Conservation (phyloP, 305 asterid genomes). For the Petunia hybrid region DNA sequence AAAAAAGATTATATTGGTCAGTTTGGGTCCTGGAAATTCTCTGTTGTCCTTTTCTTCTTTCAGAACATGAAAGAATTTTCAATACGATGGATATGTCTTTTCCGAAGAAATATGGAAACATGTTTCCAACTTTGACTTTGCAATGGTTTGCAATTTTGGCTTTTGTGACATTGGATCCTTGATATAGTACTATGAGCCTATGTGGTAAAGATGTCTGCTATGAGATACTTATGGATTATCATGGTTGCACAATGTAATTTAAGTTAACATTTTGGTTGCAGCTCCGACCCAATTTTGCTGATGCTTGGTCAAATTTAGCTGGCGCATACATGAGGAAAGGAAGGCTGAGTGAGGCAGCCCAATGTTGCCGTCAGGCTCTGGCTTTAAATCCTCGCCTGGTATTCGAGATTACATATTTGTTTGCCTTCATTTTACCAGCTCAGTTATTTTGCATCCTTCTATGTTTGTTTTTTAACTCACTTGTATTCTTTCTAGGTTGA, state of each 20-base stretch:
- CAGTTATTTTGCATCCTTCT: conserved; percentile 21
- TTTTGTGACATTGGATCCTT: not conserved
- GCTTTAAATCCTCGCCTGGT: conserved; percentile 79
- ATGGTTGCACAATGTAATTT: conserved; percentile 24
- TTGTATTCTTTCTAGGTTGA: conserved; percentile 65
- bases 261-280: conserved; percentile 41
- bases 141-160: not conserved
- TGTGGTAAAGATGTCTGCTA: not conserved
- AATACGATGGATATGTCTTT: not conserved
- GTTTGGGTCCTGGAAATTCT: conserved; percentile 16
- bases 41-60: conserved; percentile 15
- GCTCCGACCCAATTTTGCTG: conserved; percentile 92
- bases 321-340: conserved; percentile 89
- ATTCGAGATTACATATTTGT: conserved; percentile 31
- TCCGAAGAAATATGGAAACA: not conserved
- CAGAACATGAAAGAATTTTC: not conserved
- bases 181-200: not conserved
- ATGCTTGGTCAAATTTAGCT: conserved; percentile 89
- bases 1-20: not conserved
- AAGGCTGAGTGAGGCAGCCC: conserved; percentile 77
- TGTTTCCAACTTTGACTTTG: conserved; percentile 7
- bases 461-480: conserved; percentile 31
- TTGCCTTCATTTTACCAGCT: conserved; percentile 29
- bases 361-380: conserved; percentile 90
- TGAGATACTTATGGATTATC: conserved; percentile 8